Percentiles rank a stretch among this genome's conserved stretches.
Evolutionary conservation across 2,329 filamentous ascomycete genomes (phyloP).

Genomic region (Pleoardoris graminearum): DNA sequence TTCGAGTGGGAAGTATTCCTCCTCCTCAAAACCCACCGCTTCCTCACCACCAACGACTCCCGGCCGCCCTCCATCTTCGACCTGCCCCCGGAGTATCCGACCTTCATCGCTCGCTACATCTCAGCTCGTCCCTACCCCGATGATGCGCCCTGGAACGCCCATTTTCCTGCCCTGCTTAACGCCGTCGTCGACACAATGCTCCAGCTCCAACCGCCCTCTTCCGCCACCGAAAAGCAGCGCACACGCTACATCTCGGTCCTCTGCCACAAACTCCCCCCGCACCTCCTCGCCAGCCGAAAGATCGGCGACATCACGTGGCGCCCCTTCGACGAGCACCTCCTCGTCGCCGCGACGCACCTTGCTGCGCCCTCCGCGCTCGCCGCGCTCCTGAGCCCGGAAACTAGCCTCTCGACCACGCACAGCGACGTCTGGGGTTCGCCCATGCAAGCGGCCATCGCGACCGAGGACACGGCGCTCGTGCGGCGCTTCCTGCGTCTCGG

Average conservation of each 20-base stretch:
- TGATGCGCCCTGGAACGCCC: not conserved
- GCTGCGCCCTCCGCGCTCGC: not conserved
- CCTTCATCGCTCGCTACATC: not conserved
- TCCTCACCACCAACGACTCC: not conserved
- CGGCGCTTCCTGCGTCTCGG: not conserved
- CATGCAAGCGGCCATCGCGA: not conserved
- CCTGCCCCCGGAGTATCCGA: not conserved
- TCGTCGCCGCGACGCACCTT: not conserved
- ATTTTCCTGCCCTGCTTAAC: not conserved
- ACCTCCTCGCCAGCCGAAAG: not conserved
- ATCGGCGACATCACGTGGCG: not conserved
- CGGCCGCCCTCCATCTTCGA: not conserved
- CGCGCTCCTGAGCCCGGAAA: not conserved
- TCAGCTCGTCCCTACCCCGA: not conserved
- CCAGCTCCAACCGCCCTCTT: not conserved
- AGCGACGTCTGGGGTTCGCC: not conserved
- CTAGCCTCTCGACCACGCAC: not conserved
- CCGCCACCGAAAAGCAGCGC: not conserved
- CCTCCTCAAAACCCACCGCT: not conserved
- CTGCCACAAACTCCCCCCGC: not conserved
- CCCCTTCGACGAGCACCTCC: not conserved
- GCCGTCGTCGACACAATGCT: not conserved
- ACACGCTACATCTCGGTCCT: not conserved
- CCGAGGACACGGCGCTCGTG: not conserved
- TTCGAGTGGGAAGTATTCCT: slow-evolving; percentile 1